Evolutionary conservation across 345 rosid genomes (phyloP).

Genomic region (Salix exigua): DNA sequence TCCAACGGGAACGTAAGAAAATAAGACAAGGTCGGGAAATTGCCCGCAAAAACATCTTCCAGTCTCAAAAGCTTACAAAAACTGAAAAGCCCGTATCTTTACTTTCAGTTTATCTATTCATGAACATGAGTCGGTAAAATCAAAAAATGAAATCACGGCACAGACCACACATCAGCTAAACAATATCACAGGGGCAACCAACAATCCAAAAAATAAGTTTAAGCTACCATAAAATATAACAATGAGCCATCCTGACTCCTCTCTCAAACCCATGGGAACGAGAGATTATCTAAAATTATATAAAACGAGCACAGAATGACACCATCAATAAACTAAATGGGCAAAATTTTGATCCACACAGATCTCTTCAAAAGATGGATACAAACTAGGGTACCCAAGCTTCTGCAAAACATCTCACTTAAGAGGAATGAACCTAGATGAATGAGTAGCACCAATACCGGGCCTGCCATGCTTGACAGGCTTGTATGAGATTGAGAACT

Average conservation of each 20-base stretch:
- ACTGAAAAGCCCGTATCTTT: neutral
- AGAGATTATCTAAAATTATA: neutral
- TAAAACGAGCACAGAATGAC: neutral
- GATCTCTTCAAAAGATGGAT: neutral
- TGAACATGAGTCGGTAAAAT: too few species aligned
- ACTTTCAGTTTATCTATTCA: neutral
- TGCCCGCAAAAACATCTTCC: neutral
- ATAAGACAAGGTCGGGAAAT: neutral
- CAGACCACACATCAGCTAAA: neutral
- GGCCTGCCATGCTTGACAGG: conserved; percentile 98
- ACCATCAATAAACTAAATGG: neutral
- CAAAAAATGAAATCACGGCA: neutral
- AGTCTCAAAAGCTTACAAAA: neutral
- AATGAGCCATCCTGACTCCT: neutral
- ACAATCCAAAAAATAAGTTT: neutral
- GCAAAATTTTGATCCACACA: conserved; percentile 1
- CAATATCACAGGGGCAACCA: neutral
- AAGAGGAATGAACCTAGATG: conserved; percentile 94
- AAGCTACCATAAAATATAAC: neutral
- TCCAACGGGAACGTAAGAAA: too few species aligned
- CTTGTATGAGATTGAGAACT: conserved; percentile 37
- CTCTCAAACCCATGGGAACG: neutral
- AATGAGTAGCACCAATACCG: conserved; percentile 96
- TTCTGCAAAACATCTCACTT: conserved; percentile 43
- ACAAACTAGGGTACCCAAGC: neutral